Evolutionary conservation across 306 rosid species (phyloP).

Genomic region (Rosa chinensis): DNA sequence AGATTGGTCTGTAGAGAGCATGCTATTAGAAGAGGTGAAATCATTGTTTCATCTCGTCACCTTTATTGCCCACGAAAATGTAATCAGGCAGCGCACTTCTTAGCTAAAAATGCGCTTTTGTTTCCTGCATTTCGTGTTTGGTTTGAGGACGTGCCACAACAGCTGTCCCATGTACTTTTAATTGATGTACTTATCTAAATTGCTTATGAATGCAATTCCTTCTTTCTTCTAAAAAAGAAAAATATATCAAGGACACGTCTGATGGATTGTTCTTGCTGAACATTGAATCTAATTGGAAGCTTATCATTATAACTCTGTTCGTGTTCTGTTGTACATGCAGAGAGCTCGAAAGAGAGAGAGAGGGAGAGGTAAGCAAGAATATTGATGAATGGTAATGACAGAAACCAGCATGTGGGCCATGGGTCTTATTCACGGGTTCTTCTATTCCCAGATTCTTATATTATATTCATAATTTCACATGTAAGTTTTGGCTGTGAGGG

Average conservation of each 20-base stretch:
- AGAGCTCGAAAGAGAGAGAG: constrained; percentile 1
- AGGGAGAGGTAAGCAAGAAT: background rate
- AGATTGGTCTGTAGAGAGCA: no score
- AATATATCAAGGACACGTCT: background rate
- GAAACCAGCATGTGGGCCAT: constrained; percentile 68
- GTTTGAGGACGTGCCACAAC: no score
- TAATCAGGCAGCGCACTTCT: no score
- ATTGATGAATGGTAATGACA: constrained; percentile 40
- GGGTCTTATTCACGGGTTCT: constrained; percentile 73
- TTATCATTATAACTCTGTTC: constrained; percentile 18
- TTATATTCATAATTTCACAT: constrained; percentile 3
- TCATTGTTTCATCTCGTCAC: no score
- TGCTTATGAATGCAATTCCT: no score
- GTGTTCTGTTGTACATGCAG: constrained; percentile 45
- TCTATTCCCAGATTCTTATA: constrained; percentile 62
- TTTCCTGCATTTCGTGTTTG: no score
- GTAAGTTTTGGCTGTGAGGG: constrained; percentile 5
- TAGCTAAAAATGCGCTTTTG: no score
- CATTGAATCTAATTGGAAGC: constrained; percentile 22
- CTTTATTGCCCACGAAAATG: no score
- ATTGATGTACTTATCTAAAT: no score
- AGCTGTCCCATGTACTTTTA: no score
- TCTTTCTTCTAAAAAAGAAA: no score
- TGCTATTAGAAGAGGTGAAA: no score
- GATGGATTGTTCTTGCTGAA: constrained; percentile 15